phyloP scores from a whole-genome alignment of 352 stramenopile genomes.

The Globisporangium cystogenes region DNA sequence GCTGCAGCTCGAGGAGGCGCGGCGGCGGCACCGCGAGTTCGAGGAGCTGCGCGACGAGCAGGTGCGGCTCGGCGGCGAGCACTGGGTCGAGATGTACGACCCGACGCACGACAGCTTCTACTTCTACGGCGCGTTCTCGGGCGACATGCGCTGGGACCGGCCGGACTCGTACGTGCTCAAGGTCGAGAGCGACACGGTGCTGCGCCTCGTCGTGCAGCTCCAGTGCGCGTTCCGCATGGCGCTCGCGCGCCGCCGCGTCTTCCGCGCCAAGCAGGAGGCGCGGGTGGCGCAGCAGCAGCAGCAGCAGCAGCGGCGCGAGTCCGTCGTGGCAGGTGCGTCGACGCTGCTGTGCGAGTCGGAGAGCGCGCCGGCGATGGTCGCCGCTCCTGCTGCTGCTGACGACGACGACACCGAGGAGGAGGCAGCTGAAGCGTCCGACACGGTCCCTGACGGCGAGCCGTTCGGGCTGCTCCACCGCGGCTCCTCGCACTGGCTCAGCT shows the following conservation, averaged over 20 bases:
- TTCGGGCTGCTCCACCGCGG: neutral
- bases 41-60: slow-evolving; percentile 25
- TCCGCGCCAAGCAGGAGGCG: slow-evolving; percentile 22
- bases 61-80: slow-evolving; percentile 19
- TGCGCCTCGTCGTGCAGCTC: slow-evolving; percentile 35
- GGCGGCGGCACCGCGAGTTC: slow-evolving; percentile 17
- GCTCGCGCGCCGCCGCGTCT: slow-evolving; percentile 34
- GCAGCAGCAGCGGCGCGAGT: neutral
- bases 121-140: slow-evolving; percentile 38
- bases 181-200: slow-evolving; percentile 30
- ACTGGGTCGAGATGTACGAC: slow-evolving; percentile 58
- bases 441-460: neutral
- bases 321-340: neutral
- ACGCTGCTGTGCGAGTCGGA: neutral
- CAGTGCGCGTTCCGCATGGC: slow-evolving; percentile 47
- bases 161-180: slow-evolving; percentile 27
- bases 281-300: neutral
- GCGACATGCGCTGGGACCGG: slow-evolving; percentile 38
- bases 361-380: too few relatives aligned
- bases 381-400: neutral
- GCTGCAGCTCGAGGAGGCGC: slow-evolving; percentile 20
- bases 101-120: slow-evolving; percentile 34
- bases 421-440: neutral
- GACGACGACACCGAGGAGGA: neutral
- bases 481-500: neutral